Conservation (phyloP, 2,329 filamentous ascomycete species). For the Colletotrichum spinosum region DNA sequence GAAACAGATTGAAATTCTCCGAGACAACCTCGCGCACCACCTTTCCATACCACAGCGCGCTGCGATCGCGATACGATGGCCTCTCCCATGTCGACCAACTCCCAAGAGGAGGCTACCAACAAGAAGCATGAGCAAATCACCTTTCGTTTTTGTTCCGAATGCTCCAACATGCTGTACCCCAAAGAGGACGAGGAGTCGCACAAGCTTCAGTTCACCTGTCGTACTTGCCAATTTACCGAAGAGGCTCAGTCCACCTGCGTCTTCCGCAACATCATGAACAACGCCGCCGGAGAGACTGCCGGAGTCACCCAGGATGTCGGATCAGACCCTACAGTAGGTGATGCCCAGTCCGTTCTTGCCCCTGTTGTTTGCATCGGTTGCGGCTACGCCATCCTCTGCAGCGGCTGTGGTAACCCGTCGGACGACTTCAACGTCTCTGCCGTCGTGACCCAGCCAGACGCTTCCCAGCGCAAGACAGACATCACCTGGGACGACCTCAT, state of each 20-base stretch:
- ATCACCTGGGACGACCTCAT: slow-evolving; percentile 36
- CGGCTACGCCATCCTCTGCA: slow-evolving; percentile 57
- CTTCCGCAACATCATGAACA: slow-evolving; percentile 94
- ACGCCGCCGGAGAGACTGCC: slow-evolving; percentile 91
- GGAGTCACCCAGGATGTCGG: slow-evolving; percentile 98
- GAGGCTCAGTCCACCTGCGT: slow-evolving; percentile 89
- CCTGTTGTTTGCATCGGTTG: slow-evolving; percentile 59
- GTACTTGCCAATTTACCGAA: slow-evolving; percentile 93
- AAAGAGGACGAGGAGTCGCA: slow-evolving; percentile 90
- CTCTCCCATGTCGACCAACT: slow-evolving; percentile 64
- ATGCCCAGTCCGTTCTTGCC: slow-evolving; percentile 48
- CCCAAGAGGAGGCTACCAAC: slow-evolving; percentile 56
- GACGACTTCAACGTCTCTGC: slow-evolving; percentile 32
- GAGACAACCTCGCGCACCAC: not conserved
- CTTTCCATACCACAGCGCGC: not conserved
- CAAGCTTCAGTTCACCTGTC: slow-evolving; percentile 93
- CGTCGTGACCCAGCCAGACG: not conserved
- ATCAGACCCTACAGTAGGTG: slow-evolving; percentile 98
- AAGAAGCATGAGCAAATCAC: slow-evolving; percentile 83
- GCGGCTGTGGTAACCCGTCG: slow-evolving; percentile 48
- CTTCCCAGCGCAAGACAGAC: slow-evolving; percentile 13
- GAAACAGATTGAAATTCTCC: too few relatives aligned
- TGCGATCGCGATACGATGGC: slow-evolving; percentile 58
- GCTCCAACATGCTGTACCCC: slow-evolving; percentile 97
- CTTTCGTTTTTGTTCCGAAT: slow-evolving; percentile 98